Base-by-base conservation (phyloP, 2,329 filamentous ascomycete species). In the Endocalyx cinctus region DNA sequence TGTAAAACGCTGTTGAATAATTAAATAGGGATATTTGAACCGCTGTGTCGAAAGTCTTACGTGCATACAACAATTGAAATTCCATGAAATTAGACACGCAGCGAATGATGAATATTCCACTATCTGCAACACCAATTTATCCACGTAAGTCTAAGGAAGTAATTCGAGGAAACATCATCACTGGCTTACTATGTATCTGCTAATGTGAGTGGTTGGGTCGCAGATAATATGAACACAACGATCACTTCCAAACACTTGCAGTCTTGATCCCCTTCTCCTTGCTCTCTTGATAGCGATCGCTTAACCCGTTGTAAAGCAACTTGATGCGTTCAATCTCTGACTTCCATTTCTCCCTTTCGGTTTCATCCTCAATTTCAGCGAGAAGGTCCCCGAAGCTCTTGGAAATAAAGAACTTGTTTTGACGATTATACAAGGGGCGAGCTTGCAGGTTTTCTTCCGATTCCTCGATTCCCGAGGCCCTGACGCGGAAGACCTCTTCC, bases 391-490 rank as follows among this genome's bases (percentile, higher is more conserved):
- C 49, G 3, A 73, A 45, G 34, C 68, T 67, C 28, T 52, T 57
- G 0, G 64, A 63, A 8, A 46, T 52, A 37, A 77, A 78, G 54
- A 77, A 77, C 54, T 69, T 72, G 46, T 78, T 79, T 4, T 40
- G 53, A n/a, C 63, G 59, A 37, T 77, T 78, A 37, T 77, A 78
- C 30, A 78, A 53, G 13, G 63, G 58, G 10, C 69, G 56, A 2
- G 31, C 38, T 2, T 47, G 48, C 12, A 72, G 41, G 5, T 56
- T 55, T 33, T 60, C 62, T 3, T 59, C 56, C 8, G 52, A 57
- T 41, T 71, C 63, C 13, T 23, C 13, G 53, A 62, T 4, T 15
- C 4, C 7, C 22, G 16, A 5, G 38, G 42, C 42, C 14, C 52
- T 57, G 1, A 77, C 72, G 4, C 68, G 60, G 44, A 77, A 78